Base-by-base conservation (phyloP, 2,329 filamentous ascomycete species). In the Saccharata proteae region DNA sequence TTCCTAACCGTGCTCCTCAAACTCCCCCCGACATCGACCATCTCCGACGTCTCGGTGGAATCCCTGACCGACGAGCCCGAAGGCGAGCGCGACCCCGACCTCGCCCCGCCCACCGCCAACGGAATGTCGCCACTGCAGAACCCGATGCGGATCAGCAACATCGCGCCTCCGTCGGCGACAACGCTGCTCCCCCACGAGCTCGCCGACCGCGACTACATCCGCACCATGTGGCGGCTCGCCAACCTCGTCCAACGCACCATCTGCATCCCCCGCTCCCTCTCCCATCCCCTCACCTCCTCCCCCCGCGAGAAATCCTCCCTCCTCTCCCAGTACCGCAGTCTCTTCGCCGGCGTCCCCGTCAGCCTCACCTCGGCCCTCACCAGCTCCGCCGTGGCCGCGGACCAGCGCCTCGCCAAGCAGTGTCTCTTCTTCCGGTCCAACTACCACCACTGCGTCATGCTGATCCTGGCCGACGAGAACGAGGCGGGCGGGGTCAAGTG, bases 361-460 rank as follows among this genome's bases (percentile, higher is more conserved):
- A 61, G 74, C 2, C 79, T 86, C 38, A 77, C 79, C 3, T 60
- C 78, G 29, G 69, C 71, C 2, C 57, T 43, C n/a, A 37, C 58
- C 26, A 19, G 11, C 16, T 22, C 27, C 9, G 26, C 24, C 12
- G 33, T 35, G 1, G 24, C 22, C 1, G 67, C 56, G 2, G 75
- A 79, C 45, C 75, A 76, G 38, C 69, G 81, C 5, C 66, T 75
- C 1, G 72, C 82, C 11, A 65, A 79, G 1, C 81, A 88, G 53
- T 83, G 79, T 12, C 57, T 88, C 4, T 86, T 84, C 47, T 59
- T 86, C 17, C 79, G 76, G n/a, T 80, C 74, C 51, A 86, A 85
- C 47, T 86, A 83, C 56, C 82, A 77, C 54, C 81, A 88, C 49
- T 84, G 81, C 49, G 63, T 86, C 15, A 85, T 85, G 79, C 61